phyloP scores from a whole-genome alignment of 345 rosid species.

The Eucalyptus cloeziana region DNA sequence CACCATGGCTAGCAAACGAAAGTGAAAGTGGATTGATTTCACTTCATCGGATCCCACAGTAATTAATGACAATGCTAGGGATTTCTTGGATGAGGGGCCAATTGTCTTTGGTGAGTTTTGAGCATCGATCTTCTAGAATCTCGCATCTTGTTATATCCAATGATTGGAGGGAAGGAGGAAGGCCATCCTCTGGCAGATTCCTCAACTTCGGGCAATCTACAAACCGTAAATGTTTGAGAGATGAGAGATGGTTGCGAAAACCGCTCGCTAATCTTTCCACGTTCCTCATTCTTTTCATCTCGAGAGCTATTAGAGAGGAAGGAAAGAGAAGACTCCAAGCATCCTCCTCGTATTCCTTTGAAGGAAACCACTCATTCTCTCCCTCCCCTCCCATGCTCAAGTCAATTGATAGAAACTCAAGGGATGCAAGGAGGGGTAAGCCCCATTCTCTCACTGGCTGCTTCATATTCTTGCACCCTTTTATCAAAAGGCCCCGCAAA shows the following conservation, averaged over 20 bases:
- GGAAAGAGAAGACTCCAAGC: not conserved
- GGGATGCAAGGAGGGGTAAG: not conserved
- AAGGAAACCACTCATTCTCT: not conserved
- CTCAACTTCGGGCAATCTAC: not conserved
- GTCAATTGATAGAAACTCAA: fast-evolving
- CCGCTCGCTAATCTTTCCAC: not conserved
- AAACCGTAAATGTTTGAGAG: fast-evolving
- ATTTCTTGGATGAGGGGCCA: not conserved
- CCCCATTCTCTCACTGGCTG: no score
- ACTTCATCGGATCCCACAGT: not conserved
- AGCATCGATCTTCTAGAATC: not conserved
- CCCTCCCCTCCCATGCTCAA: not conserved
- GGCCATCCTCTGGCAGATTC: not conserved
- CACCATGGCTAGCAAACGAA: fast-evolving
- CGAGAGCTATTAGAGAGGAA: fast-evolving
- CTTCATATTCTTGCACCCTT: no score
- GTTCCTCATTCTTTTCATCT: not conserved
- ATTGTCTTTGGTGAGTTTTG: not conserved
- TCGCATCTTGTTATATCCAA: not conserved
- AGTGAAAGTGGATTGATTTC: not conserved
- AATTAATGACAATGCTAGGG: fast-evolving
- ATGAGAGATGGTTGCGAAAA: not conserved
- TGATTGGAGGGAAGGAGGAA: not conserved
- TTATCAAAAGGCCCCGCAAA: not conserved
- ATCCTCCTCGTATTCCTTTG: not conserved